A percentile compares a stretch with the other conserved stretches of the same genome.
Conservation (phyloP, 2,329 filamentous ascomycete genomes). For the Ophiosphaerella korrae region DNA sequence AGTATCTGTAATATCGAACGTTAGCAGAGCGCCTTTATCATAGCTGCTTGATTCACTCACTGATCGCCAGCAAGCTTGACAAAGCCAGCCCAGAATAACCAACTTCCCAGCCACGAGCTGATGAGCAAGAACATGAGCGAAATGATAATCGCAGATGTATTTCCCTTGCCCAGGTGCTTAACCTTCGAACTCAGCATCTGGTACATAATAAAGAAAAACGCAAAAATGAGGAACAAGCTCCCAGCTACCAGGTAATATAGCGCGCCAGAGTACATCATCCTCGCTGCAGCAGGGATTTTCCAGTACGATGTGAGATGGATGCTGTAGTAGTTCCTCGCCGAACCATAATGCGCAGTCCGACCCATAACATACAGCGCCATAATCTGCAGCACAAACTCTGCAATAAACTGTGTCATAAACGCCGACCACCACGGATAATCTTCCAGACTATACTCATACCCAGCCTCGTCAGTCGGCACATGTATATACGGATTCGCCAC, state of each 20-base stretch:
- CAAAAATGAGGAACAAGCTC: conserved; percentile 8
- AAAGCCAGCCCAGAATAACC: background rate
- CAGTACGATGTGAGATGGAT: conserved; percentile 3
- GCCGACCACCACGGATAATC: conserved; percentile 15
- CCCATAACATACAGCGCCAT: conserved; percentile 15
- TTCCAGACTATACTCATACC: background rate
- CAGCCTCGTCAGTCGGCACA: background rate
- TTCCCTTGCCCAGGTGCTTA: conserved; percentile 3
- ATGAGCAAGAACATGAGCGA: conserved; percentile 1
- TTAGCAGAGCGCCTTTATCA: background rate
- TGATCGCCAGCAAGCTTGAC: background rate
- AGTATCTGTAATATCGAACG: background rate
- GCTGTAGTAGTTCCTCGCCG: conserved; percentile 4
- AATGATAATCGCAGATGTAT: background rate
- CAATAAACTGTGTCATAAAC: conserved; percentile 15
- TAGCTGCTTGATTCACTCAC: background rate
- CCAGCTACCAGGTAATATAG: conserved; percentile 11
- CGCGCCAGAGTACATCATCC: conserved; percentile 10
- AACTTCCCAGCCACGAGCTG: conserved; percentile 4
- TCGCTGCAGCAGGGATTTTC: conserved; percentile 1
- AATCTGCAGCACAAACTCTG: conserved; percentile 14
- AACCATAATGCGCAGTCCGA: conserved; percentile 12
- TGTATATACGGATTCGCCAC: background rate
- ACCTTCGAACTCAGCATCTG: conserved; percentile 2
- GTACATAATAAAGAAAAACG: conserved; percentile 7